These are phyloP conservation scores for Lepiota venenata DNA, from an alignment of 768 basidiomycete genomes.

Conservation along the genomic window DNA sequence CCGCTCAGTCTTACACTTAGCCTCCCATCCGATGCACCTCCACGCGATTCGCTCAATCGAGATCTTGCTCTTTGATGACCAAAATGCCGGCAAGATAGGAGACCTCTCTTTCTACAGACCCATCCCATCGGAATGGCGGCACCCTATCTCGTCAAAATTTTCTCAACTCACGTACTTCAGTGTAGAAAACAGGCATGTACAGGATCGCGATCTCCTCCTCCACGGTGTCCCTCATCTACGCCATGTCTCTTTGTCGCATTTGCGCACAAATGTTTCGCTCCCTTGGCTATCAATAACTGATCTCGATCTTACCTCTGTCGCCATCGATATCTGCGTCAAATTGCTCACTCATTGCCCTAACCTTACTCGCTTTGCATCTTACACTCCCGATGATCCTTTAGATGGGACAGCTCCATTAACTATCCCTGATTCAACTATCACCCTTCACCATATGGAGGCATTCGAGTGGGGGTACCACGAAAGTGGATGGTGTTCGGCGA, in stretches of 20 bases:
- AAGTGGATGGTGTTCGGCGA: no score
- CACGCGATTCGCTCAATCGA: no score
- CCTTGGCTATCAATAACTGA: background rate
- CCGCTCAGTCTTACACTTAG: background rate
- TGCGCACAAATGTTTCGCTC: no score
- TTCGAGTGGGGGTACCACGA: no score
- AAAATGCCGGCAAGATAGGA: background rate
- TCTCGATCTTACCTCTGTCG: background rate
- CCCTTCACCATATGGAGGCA: no score
- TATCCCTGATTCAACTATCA: no score
- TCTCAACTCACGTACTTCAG: background rate
- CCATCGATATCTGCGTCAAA: background rate
- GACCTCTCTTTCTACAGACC: background rate
- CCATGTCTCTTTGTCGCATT: background rate
- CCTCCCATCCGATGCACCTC: background rate
- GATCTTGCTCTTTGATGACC: background rate
- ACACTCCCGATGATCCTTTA: no score
- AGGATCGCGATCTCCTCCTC: background rate
- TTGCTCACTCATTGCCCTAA: constrained; percentile 1
- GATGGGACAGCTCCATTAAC: no score
- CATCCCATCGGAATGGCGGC: background rate
- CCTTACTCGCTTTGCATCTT: background rate
- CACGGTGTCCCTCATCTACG: background rate
- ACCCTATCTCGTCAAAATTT: background rate
- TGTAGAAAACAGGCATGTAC: background rate